A percentile compares a stretch with the other conserved stretches of the same genome.
Evolutionary conservation across 2,329 filamentous ascomycete genomes (phyloP).

Genomic region (Cryphonectria japonica): DNA sequence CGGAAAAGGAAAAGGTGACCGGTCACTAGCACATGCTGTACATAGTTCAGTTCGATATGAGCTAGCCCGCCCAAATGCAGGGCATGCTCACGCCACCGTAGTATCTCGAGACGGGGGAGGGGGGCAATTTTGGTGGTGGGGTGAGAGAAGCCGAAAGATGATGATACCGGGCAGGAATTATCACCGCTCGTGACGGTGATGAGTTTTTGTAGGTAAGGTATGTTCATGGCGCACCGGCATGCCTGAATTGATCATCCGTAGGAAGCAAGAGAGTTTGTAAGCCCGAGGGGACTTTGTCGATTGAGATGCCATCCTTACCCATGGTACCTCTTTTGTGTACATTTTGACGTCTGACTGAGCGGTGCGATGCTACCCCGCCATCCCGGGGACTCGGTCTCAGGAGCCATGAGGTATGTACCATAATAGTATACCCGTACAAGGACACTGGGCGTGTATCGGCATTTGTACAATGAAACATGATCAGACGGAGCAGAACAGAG

Average conservation of each 20-base stretch:
- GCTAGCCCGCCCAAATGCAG: neutral
- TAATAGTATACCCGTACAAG: neutral
- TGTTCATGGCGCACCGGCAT: neutral
- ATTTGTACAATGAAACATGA: neutral
- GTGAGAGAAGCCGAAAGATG: neutral
- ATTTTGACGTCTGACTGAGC: neutral
- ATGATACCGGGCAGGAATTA: neutral
- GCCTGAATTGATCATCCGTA: neutral
- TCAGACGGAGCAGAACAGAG: neutral
- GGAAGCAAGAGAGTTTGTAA: neutral
- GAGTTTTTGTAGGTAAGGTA: neutral
- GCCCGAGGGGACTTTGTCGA: neutral
- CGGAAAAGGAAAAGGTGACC: too few species aligned
- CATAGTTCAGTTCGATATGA: neutral
- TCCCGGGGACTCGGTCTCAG: neutral
- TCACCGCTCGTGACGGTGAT: neutral
- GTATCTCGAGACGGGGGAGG: neutral
- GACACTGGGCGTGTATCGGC: neutral
- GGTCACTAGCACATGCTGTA: too few species aligned
- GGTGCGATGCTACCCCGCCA: constrained; percentile 5
- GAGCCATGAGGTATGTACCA: neutral
- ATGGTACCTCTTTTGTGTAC: neutral
- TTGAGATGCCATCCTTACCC: too few species aligned
- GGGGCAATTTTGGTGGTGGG: neutral
- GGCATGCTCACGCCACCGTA: neutral